phyloP scores from a whole-genome alignment of 2,329 filamentous ascomycete genomes.

The Penicillium olsonii region DNA sequence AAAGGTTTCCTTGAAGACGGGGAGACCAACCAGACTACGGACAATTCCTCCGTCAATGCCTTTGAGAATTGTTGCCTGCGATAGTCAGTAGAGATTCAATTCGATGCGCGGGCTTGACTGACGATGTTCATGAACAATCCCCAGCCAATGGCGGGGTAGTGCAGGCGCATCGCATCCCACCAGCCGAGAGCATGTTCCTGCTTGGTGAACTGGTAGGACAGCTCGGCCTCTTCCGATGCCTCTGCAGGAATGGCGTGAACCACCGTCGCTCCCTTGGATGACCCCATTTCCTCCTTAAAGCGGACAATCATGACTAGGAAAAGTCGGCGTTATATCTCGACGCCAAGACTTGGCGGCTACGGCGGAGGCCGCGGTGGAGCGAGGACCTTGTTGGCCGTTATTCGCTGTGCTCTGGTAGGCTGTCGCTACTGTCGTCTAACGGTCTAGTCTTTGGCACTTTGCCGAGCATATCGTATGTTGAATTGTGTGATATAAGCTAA shows the following conservation, averaged over 20 bases:
- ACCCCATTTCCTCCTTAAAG: background rate
- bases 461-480: too few relatives aligned
- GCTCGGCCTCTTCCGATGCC: slow-evolving; percentile 18
- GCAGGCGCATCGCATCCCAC: slow-evolving; percentile 24
- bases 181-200: slow-evolving; percentile 27
- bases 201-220: slow-evolving; percentile 23
- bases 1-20: slow-evolving; percentile 29
- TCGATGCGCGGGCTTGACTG: background rate
- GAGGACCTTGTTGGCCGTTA: slow-evolving; percentile 2
- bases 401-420: background rate
- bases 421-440: too few relatives aligned
- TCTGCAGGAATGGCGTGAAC: slow-evolving; percentile 20
- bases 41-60: slow-evolving; percentile 29
- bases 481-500: background rate
- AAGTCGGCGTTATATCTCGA: background rate
- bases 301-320: background rate
- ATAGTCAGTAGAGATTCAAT: background rate
- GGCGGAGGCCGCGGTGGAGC: slow-evolving; percentile 1
- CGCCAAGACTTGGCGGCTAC: slow-evolving; percentile 10
- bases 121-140: slow-evolving; percentile 31
- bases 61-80: slow-evolving; percentile 23
- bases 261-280: slow-evolving; percentile 13
- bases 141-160: slow-evolving; percentile 31
- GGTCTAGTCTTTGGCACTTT: too few relatives aligned
- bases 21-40: slow-evolving; percentile 28